Evolutionary conservation across 768 basidiomycete genomes (phyloP).

Genomic region (Phylloporus rhodoxanthus): DNA sequence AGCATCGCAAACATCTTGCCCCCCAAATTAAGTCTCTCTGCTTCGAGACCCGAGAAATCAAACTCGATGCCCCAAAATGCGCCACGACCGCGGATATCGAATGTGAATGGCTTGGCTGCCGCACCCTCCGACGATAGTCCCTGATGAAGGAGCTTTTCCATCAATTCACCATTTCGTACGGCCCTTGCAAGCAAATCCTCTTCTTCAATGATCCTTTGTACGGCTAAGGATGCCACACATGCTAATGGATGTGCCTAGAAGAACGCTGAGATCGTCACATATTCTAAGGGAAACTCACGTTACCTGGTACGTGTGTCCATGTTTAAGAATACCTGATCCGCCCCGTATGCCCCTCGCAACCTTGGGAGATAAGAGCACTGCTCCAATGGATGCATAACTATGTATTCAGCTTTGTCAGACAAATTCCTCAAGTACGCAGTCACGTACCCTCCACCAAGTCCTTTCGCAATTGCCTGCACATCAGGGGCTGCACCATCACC

Average conservation of each 20-base stretch:
- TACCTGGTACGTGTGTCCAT: conserved; percentile 84
- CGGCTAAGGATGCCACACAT: conserved; percentile 76
- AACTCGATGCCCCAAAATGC: conserved; percentile 84
- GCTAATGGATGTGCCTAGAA: conserved; percentile 64
- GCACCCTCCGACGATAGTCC: conserved; percentile 51
- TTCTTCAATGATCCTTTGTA: conserved; percentile 63
- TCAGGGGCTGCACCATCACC: conserved; percentile 77
- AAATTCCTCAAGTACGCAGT: background rate
- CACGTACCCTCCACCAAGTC: conserved; percentile 78
- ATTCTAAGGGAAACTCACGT: background rate
- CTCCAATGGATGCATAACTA: conserved; percentile 80
- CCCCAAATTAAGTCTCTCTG: conserved; percentile 43
- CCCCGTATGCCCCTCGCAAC: conserved; percentile 65
- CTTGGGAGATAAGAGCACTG: conserved; percentile 66
- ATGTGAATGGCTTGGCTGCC: conserved; percentile 58
- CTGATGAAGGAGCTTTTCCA: conserved; percentile 50
- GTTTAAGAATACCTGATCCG: conserved; percentile 70
- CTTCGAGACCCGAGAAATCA: conserved; percentile 49
- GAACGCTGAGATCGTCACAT: conserved; percentile 3
- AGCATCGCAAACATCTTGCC: conserved; percentile 57
- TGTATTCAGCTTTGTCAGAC: conserved; percentile 3
- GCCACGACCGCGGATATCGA: conserved; percentile 80
- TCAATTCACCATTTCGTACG: conserved; percentile 52
- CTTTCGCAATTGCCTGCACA: conserved; percentile 85
- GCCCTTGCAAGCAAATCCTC: conserved; percentile 69